These are phyloP conservation scores for Ustilago cynodontis DNA, from an alignment of 1,284 basidiomycete genomes.

Conservation along the genomic window DNA sequence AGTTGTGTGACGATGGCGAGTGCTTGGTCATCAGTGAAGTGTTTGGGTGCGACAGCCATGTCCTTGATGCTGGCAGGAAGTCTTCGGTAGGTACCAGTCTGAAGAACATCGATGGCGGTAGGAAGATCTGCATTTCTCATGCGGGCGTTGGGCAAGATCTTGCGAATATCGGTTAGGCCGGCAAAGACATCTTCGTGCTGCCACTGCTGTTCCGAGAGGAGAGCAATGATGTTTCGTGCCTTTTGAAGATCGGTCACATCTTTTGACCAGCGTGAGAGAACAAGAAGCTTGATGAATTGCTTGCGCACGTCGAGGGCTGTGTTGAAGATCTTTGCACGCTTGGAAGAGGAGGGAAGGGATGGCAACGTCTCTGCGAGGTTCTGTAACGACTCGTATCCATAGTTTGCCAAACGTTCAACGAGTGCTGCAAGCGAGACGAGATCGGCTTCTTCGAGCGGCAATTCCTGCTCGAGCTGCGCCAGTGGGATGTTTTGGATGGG, in stretches of 20 bases:
- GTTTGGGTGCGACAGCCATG: slow-evolving; percentile 76
- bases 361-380: slow-evolving; percentile 90
- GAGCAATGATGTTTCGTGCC: slow-evolving; percentile 61
- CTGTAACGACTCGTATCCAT: slow-evolving; percentile 83
- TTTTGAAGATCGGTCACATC: slow-evolving; percentile 51
- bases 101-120: slow-evolving; percentile 86
- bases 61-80: slow-evolving; percentile 81
- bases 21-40: slow-evolving; percentile 78
- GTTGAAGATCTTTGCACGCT: slow-evolving; percentile 84
- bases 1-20: slow-evolving; percentile 78
- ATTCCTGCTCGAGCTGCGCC: slow-evolving; percentile 77
- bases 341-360: slow-evolving; percentile 82
- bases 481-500: slow-evolving; percentile 37
- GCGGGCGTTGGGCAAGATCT: slow-evolving; percentile 71
- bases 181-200: slow-evolving; percentile 82
- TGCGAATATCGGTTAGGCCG: slow-evolving; percentile 77
- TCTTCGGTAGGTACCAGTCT: slow-evolving; percentile 82
- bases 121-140: slow-evolving; percentile 89
- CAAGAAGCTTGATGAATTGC: slow-evolving; percentile 86
- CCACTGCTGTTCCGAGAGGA: slow-evolving; percentile 75
- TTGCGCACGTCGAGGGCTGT: slow-evolving; percentile 89
- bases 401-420: slow-evolving; percentile 80
- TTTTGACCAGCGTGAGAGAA: slow-evolving; percentile 63
- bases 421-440: slow-evolving; percentile 81
- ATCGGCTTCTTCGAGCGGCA: slow-evolving; percentile 80